phyloP scores from a whole-genome alignment of 306 rosid genomes.

The Fragaria ananassa region DNA sequence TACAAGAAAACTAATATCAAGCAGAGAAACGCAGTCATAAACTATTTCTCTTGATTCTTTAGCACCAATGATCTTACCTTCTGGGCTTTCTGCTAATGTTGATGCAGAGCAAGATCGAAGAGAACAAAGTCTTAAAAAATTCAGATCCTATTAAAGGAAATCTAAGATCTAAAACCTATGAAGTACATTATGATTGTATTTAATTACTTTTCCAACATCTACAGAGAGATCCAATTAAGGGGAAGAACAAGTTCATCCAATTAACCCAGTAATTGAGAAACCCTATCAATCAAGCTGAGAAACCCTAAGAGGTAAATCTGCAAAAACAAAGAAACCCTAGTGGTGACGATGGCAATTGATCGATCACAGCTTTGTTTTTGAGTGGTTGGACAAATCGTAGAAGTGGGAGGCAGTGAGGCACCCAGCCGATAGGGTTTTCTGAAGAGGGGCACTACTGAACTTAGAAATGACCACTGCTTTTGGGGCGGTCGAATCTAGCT shows the following conservation, averaged over 20 bases:
- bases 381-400: conserved; percentile 24
- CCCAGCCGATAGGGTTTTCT: conserved; percentile 13
- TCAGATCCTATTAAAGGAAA: conserved; percentile 5
- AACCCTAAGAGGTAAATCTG: conserved; percentile 10
- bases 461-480: conserved; percentile 16
- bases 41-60: background rate
- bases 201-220: background rate
- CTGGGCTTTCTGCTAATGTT: background rate
- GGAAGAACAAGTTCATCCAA: background rate
- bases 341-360: background rate
- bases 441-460: conserved; percentile 7
- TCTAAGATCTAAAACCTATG: background rate
- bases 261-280: background rate
- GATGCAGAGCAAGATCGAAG: conserved; percentile 6
- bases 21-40: background rate
- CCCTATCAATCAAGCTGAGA: conserved; percentile 13
- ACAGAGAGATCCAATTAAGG: background rate
- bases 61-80: conserved; percentile 1
- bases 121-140: background rate
- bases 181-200: background rate
- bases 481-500: conserved; percentile 7
- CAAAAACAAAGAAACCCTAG: conserved; percentile 12
- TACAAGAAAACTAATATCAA: background rate
- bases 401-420: conserved; percentile 20
- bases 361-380: conserved; percentile 7